Conservation (phyloP, 2,329 filamentous ascomycete species). For the Beauveria asiatica region DNA sequence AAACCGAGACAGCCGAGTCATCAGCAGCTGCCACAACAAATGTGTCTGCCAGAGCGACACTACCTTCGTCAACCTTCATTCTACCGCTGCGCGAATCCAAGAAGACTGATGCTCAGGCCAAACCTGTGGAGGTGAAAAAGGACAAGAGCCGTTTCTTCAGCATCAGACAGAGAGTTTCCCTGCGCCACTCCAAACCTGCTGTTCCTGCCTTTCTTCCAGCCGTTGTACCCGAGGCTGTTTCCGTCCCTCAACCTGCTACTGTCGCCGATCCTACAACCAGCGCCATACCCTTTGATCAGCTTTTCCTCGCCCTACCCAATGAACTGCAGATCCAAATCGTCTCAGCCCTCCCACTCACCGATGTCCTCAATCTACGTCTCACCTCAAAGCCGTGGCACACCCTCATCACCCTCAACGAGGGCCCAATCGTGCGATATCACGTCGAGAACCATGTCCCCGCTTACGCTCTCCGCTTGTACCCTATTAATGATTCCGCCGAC, state of each 20-base stretch:
- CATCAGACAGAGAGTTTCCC: slow-evolving; percentile 30
- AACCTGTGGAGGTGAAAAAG: slow-evolving; percentile 26
- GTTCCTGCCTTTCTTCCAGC: slow-evolving; percentile 12
- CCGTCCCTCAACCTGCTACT: neutral
- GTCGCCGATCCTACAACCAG: slow-evolving; percentile 18
- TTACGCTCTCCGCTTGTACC: slow-evolving; percentile 53
- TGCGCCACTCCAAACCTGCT: slow-evolving; percentile 27
- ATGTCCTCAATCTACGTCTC: slow-evolving; percentile 50
- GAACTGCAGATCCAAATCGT: slow-evolving; percentile 58
- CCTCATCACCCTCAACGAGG: slow-evolving; percentile 52
- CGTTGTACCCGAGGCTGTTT: neutral
- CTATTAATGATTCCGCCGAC: slow-evolving; percentile 35
- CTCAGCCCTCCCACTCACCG: slow-evolving; percentile 49
- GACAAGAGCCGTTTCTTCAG: slow-evolving; percentile 36
- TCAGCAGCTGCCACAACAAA: slow-evolving; percentile 17
- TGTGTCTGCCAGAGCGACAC: slow-evolving; percentile 17
- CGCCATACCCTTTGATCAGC: slow-evolving; percentile 40
- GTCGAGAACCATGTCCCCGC: slow-evolving; percentile 50
- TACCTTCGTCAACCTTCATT: slow-evolving; percentile 36
- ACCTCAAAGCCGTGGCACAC: slow-evolving; percentile 52
- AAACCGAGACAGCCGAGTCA: slow-evolving; percentile 19
- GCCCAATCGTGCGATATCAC: slow-evolving; percentile 52
- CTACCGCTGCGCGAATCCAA: slow-evolving; percentile 39
- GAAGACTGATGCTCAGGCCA: slow-evolving; percentile 21
- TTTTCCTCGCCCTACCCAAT: slow-evolving; percentile 50